Conservation (phyloP, 768 basidiomycete species). For the Psilocybe azurescens region DNA sequence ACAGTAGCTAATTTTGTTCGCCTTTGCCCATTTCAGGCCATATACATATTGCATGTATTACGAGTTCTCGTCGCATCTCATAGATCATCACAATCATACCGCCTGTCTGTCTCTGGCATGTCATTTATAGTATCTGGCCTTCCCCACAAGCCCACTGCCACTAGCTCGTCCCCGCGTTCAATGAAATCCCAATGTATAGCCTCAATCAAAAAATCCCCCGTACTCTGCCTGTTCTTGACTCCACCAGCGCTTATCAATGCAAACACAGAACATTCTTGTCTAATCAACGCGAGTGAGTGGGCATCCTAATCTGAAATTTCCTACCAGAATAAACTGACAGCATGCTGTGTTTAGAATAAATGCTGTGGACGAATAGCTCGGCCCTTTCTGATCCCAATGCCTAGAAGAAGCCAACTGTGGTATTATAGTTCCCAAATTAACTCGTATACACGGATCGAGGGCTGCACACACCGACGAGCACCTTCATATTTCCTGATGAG, state of each 20-base stretch:
- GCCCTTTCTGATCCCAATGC: too few relatives aligned
- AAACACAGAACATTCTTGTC: background rate
- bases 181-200: conserved; percentile 2
- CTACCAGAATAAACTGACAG: too few relatives aligned
- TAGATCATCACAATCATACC: background rate
- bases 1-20: too few relatives aligned
- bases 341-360: too few relatives aligned
- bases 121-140: background rate
- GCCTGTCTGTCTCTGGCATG: background rate
- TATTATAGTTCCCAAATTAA: too few relatives aligned
- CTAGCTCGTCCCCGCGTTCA: background rate
- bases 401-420: too few relatives aligned
- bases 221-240: background rate
- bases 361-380: too few relatives aligned
- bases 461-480: too few relatives aligned
- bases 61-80: background rate
- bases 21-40: background rate
- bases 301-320: too few relatives aligned
- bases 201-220: background rate
- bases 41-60: background rate
- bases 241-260: conserved; percentile 2
- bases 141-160: background rate
- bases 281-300: background rate
- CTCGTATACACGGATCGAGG: too few relatives aligned
- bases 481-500: too few relatives aligned